Conservation (phyloP, 179 eudicot species). For the Drosera spatulata region DNA sequence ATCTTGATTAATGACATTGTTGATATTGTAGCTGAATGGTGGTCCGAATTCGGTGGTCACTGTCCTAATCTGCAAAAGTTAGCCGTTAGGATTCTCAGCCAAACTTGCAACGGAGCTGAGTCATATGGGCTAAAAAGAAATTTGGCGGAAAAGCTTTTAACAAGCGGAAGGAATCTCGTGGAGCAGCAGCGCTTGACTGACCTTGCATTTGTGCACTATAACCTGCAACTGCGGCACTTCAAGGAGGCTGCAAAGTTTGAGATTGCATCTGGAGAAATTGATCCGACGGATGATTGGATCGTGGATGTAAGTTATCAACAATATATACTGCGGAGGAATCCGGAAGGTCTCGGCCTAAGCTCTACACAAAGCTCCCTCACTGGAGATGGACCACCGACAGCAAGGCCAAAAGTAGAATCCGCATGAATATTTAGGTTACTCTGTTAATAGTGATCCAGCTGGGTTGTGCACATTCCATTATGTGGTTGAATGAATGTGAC, state of each 20-base stretch:
- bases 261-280: constrained; percentile 14
- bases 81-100: constrained; percentile 50
- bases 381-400: too few relatives aligned
- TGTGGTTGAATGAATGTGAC: too few relatives aligned
- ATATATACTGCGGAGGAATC: not conserved
- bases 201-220: constrained; percentile 37
- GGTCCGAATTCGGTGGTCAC: constrained; percentile 37
- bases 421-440: too few relatives aligned
- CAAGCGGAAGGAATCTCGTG: constrained; percentile 11
- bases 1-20: not conserved
- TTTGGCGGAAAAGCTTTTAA: constrained; percentile 44
- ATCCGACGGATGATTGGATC: constrained; percentile 40
- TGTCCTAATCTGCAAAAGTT: constrained; percentile 60
- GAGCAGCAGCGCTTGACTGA: constrained; percentile 27
- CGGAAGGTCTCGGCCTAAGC: too few relatives aligned
- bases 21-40: constrained; percentile 46
- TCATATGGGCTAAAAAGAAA: constrained; percentile 38
- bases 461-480: too few relatives aligned
- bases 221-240: constrained; percentile 31
- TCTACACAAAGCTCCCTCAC: too few relatives aligned
- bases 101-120: constrained; percentile 54
- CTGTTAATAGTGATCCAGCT: too few relatives aligned
- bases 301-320: constrained; percentile 7
- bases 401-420: too few relatives aligned
- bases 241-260: constrained; percentile 9